phyloP scores from a whole-genome alignment of 2,329 filamentous ascomycete species.

The Paraphaeosphaeria minitans region DNA sequence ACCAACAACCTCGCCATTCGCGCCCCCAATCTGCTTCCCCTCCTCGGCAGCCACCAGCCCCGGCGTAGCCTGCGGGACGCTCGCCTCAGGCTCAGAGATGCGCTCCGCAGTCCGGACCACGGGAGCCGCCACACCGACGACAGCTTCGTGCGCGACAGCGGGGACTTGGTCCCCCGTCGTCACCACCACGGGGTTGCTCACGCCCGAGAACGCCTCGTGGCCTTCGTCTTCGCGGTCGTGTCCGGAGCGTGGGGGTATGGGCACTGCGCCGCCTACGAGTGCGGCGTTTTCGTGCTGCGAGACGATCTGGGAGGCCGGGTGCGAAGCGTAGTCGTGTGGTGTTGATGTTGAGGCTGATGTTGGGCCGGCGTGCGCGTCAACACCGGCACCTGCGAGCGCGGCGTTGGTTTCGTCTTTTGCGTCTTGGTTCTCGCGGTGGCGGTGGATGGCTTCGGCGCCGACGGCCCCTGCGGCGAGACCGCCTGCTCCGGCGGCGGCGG shows the following conservation, averaged over 20 bases:
- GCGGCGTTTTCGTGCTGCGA: conserved; percentile 3
- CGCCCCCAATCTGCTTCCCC: conserved; percentile 11
- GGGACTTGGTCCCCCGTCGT: conserved; percentile 15
- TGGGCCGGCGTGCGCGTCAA: not conserved
- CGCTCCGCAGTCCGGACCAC: not conserved
- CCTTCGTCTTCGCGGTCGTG: conserved; percentile 7
- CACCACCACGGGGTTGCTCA: conserved; percentile 18
- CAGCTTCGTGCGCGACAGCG: conserved; percentile 29
- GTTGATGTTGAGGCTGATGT: not conserved
- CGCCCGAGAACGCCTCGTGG: conserved; percentile 9
- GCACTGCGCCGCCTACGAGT: not conserved
- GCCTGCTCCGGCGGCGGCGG: conserved; percentile 56
- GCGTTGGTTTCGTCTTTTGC: conserved; percentile 15
- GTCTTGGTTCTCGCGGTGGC: conserved; percentile 29
- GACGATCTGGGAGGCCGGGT: not conserved
- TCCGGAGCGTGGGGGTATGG: not conserved
- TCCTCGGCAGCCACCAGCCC: not conserved
- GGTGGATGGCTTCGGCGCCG: conserved; percentile 42
- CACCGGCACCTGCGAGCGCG: not conserved
- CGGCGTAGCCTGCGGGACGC: not conserved
- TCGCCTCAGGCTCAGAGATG: not conserved
- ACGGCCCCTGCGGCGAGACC: conserved; percentile 50
- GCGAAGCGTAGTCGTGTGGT: not conserved
- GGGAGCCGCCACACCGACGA: conserved; percentile 32
- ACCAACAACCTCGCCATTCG: conserved; percentile 12